Evolutionary conservation across 306 rosid genomes (phyloP), one percentile per base, ranked within the genome.

Genomic region (Carpinus viminea): DNA sequence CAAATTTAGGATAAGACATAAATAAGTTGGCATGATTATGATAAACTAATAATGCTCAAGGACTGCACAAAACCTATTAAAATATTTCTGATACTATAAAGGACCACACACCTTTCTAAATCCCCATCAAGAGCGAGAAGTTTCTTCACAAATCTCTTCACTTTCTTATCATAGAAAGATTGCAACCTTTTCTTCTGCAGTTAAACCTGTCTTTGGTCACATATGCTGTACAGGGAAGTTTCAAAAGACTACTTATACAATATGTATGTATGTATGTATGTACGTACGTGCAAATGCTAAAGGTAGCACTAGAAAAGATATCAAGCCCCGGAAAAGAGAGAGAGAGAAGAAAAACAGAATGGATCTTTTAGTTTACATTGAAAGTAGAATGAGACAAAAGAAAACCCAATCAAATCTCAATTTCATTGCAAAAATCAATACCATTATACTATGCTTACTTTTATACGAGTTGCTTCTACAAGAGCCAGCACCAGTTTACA

Each of bases 161-260:
- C 89, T 86, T 95, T 91, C 65, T 81, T 75, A 78, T 93, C 92
- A 65, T 86, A 95, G 82, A 95, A 77, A 24, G 87, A 82, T 80
- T 74, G 76, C 91, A 95, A 68, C 86, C 80, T 85, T 80, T 90
- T 95, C 91, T 87, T 93, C 98, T 95, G 97, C 86, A 86, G 86
- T 76, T 12, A 88, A 75, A 73, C 73, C 41, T 28, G 36, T 65
- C 36, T 36, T 80, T 70, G 72, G 82, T 82, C 82, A 86, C 65
- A 75, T 68, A 48, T 52, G 72, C 70, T 65, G 56, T 78, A 72
- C 7, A 53, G 16, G 2, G 36, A 74, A 66, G 47, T 66, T 66
- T 20, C 71, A 46, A 75, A 43, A 75, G 47, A 69, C 78, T 72
- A 65, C 81, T 70, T 28, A 13, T 50, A 10, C 12, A 41, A 9